Evolutionary conservation across 2,329 filamentous ascomycete genomes (phyloP).

Genomic region (Coniochaeta ligniaria): DNA sequence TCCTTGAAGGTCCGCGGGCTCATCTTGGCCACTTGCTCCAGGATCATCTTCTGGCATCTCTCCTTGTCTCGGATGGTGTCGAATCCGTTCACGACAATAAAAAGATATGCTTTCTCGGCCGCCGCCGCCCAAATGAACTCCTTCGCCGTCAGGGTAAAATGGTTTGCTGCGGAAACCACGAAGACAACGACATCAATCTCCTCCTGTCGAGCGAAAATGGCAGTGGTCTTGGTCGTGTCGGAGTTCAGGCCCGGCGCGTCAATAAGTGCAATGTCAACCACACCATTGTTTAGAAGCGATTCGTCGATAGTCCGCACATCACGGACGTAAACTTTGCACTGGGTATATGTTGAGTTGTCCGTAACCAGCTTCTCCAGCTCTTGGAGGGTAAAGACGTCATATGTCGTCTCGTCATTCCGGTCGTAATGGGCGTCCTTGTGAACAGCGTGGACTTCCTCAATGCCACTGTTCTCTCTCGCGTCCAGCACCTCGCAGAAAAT

Average conservation of each 20-base stretch:
- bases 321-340: constrained; percentile 95
- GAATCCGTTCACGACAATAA: constrained; percentile 97
- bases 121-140: constrained; percentile 96
- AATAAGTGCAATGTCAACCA: constrained; percentile 95
- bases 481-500: constrained; percentile 98
- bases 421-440: constrained; percentile 76
- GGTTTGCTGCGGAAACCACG: constrained; percentile 93
- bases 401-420: constrained; percentile 87
- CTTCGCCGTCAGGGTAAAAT: constrained; percentile 95
- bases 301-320: constrained; percentile 86
- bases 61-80: constrained; percentile 90
- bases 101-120: constrained; percentile 95
- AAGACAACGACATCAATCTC: constrained; percentile 99
- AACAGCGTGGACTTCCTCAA: constrained; percentile 95
- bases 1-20: constrained; percentile 93
- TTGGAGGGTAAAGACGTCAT: constrained; percentile 72
- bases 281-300: constrained; percentile 91
- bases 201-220: constrained; percentile 93
- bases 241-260: constrained; percentile 94
- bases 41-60: constrained; percentile 83
- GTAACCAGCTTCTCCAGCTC: constrained; percentile 85
- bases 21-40: constrained; percentile 82
- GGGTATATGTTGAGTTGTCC: constrained; percentile 81
- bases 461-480: constrained; percentile 77
- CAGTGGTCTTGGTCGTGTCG: constrained; percentile 94